phyloP scores from a whole-genome alignment of 2,329 filamentous ascomycete species.

The Zymoseptoria crescenta region DNA sequence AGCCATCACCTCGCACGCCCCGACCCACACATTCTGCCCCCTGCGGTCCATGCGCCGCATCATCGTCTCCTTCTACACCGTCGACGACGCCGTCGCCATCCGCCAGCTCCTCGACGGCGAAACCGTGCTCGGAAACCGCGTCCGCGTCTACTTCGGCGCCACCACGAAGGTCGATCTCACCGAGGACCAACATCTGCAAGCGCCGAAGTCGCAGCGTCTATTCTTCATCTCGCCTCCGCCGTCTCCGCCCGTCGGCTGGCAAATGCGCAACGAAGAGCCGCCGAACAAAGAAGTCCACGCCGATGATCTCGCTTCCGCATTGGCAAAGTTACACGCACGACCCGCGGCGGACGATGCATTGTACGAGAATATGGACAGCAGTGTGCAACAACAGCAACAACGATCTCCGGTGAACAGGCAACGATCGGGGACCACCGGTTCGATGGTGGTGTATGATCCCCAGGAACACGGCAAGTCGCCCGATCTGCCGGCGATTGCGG shows the following conservation, averaged over 20 bases:
- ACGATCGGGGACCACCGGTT: constrained; percentile 47
- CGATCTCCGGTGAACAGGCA: constrained; percentile 20
- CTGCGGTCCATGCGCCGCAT: constrained; percentile 78
- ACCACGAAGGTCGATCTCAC: constrained; percentile 39
- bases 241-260: constrained; percentile 57
- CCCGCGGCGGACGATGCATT: constrained; percentile 27
- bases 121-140: constrained; percentile 59
- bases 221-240: constrained; percentile 62
- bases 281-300: constrained; percentile 60
- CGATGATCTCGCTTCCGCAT: constrained; percentile 50
- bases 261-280: constrained; percentile 54
- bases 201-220: constrained; percentile 52
- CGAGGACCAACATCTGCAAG: constrained; percentile 41
- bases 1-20: constrained; percentile 60
- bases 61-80: constrained; percentile 67
- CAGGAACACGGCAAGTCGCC: constrained; percentile 54
- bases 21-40: constrained; percentile 69
- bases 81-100: constrained; percentile 61
- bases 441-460: constrained; percentile 55
- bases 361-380: constrained; percentile 17
- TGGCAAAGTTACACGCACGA: constrained; percentile 45
- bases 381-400: constrained; percentile 2
- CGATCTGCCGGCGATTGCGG: constrained; percentile 53
- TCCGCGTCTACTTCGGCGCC: constrained; percentile 57
- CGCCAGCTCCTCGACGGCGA: constrained; percentile 68